These are phyloP conservation scores for Jackrogersella multiformis DNA, from an alignment of 495 filamentous ascomycete genomes.

Conservation along the genomic window DNA sequence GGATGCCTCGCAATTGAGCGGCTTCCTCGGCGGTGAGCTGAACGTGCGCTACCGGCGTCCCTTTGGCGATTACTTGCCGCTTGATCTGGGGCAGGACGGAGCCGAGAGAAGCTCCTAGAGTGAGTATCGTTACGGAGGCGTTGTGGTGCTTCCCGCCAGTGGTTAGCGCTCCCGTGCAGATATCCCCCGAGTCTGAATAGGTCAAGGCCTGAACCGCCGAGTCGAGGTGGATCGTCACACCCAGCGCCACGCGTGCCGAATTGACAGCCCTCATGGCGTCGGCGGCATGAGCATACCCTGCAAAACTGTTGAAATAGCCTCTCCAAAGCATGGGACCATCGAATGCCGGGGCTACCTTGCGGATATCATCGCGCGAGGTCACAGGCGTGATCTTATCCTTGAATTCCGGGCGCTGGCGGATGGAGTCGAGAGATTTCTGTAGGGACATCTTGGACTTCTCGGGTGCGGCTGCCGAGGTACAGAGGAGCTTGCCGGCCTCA, in stretches of 20 bases:
- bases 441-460: constrained; percentile 59
- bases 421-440: constrained; percentile 55
- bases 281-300: constrained; percentile 62
- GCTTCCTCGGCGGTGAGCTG: constrained; percentile 63
- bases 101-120: constrained; percentile 40
- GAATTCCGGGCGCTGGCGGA: constrained; percentile 49
- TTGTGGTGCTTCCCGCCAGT: constrained; percentile 14
- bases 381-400: constrained; percentile 50
- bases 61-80: constrained; percentile 57
- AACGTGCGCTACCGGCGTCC: constrained; percentile 63
- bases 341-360: constrained; percentile 54
- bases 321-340: constrained; percentile 59
- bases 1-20: constrained; percentile 59
- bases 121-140: constrained; percentile 31
- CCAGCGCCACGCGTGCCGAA: constrained; percentile 38
- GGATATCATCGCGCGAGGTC: constrained; percentile 50
- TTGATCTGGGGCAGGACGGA: constrained; percentile 41
- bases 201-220: constrained; percentile 33
- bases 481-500: constrained; percentile 64
- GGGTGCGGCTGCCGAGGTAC: constrained; percentile 56
- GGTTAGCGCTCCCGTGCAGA: constrained; percentile 29
- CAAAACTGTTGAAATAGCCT: constrained; percentile 64
- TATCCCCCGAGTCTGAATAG: constrained; percentile 21
- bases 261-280: constrained; percentile 51
- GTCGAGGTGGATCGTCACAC: constrained; percentile 47